phyloP scores from a whole-genome alignment of 2,329 filamentous ascomycete species.

The Ceratocystis papillata region DNA sequence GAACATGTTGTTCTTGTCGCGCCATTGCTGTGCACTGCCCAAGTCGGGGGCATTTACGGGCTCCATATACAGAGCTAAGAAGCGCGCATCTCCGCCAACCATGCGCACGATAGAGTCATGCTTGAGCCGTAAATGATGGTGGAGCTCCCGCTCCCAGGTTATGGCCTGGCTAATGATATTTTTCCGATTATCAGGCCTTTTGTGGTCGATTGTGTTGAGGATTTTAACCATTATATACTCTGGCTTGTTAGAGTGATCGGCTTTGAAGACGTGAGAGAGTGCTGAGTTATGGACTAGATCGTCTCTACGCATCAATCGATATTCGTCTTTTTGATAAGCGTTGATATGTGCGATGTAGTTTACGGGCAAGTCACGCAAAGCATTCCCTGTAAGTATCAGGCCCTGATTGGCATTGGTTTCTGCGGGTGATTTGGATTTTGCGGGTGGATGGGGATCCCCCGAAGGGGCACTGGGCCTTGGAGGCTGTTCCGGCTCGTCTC shows the following conservation, averaged over 20 bases:
- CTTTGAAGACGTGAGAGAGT: conserved; percentile 15
- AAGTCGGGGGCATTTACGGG: conserved; percentile 48
- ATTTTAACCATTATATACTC: conserved; percentile 19
- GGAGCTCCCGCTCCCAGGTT: conserved; percentile 49
- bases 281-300: conserved; percentile 7
- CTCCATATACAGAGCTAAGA: conserved; percentile 51
- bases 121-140: conserved; percentile 44
- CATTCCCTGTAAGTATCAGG: neutral
- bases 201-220: neutral
- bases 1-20: conserved; percentile 41
- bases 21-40: conserved; percentile 41
- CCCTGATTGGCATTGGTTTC: neutral
- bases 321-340: conserved; percentile 10
- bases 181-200: neutral
- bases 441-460: neutral
- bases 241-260: neutral
- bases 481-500: neutral
- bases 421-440: neutral
- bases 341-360: neutral
- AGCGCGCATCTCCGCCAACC: conserved; percentile 50
- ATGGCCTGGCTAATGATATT: conserved; percentile 44
- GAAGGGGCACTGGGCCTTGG: neutral
- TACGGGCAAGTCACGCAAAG: neutral
- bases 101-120: conserved; percentile 49
- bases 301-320: conserved; percentile 9